A percentile compares a stretch with the other conserved stretches of the same genome.
Evolutionary conservation across 192 early-diverging fungal species (phyloP).

Genomic region (Mortierella antarctica): DNA sequence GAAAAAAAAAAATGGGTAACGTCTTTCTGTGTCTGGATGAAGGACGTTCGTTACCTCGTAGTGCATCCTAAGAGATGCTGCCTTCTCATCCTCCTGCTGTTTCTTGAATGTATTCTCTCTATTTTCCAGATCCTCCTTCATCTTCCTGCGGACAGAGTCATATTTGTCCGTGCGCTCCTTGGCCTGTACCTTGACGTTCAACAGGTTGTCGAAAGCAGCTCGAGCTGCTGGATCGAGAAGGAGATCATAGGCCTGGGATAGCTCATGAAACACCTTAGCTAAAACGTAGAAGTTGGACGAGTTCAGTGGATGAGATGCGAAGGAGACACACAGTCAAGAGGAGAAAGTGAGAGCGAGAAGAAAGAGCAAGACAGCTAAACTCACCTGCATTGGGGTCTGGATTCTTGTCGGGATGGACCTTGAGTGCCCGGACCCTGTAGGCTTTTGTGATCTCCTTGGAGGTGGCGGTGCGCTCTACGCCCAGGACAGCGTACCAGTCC

Average conservation of each 20-base stretch:
- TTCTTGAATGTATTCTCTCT: constrained; percentile 60
- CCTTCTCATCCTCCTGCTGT: constrained; percentile 52
- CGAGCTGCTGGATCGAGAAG: constrained; percentile 55
- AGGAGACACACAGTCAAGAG: not conserved
- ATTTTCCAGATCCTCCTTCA: constrained; percentile 59
- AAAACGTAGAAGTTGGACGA: not conserved
- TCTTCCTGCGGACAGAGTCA: constrained; percentile 56
- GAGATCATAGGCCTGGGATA: constrained; percentile 58
- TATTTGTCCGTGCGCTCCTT: constrained; percentile 56
- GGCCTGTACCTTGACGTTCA: constrained; percentile 56
- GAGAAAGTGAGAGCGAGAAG: constrained; percentile 4
- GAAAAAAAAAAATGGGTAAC: not conserved
- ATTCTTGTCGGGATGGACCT: constrained; percentile 92
- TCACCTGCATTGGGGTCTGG: constrained; percentile 69
- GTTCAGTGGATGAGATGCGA: not conserved
- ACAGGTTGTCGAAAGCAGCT: constrained; percentile 57
- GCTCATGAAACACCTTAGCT: constrained; percentile 59
- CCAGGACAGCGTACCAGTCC: constrained; percentile 63
- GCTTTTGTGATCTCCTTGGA: constrained; percentile 60
- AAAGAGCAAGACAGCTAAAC: not conserved
- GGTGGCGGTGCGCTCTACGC: constrained; percentile 53
- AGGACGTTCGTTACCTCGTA: constrained; percentile 25
- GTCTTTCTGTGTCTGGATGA: not conserved
- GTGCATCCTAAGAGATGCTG: constrained; percentile 55
- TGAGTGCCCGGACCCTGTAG: constrained; percentile 73